Conservation (phyloP, 208 protist species). For the Trichomonas tenax region DNA sequence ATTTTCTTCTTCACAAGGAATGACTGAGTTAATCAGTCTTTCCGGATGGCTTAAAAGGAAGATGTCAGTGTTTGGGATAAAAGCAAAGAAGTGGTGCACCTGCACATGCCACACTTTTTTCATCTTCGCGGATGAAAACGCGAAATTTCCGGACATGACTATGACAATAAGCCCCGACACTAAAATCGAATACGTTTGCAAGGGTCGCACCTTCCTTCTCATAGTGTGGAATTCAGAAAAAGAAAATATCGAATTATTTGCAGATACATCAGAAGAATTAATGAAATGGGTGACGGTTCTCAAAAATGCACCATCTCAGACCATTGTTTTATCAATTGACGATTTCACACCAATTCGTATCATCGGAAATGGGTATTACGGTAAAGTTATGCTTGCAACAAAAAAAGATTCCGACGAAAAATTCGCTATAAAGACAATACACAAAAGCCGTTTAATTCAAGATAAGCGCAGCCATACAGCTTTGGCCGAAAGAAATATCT, state of each 20-base stretch:
- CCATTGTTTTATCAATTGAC: neutral
- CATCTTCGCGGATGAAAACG: neutral
- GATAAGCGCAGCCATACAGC: neutral
- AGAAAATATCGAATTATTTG: neutral
- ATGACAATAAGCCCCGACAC: neutral
- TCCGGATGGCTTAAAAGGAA: neutral
- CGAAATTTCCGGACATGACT: neutral
- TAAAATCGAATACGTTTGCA: neutral
- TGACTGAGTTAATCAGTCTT: neutral
- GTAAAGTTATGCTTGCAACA: conserved; percentile 24
- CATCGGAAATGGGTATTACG: neutral
- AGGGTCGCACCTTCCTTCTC: neutral
- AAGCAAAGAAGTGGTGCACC: neutral
- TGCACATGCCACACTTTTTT: neutral
- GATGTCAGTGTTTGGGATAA: neutral
- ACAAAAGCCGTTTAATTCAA: conserved; percentile 29
- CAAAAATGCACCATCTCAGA: neutral
- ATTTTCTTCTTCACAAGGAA: no score
- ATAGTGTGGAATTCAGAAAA: neutral
- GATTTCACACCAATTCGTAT: neutral
- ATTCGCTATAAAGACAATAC: conserved; percentile 53
- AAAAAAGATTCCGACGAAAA: conserved; percentile 44
- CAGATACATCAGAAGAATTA: neutral
- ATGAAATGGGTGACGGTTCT: neutral
- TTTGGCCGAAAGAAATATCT: conserved; percentile 47